Conservation (phyloP, 192 early-diverging fungal species). For the Coemansia asiatica region DNA sequence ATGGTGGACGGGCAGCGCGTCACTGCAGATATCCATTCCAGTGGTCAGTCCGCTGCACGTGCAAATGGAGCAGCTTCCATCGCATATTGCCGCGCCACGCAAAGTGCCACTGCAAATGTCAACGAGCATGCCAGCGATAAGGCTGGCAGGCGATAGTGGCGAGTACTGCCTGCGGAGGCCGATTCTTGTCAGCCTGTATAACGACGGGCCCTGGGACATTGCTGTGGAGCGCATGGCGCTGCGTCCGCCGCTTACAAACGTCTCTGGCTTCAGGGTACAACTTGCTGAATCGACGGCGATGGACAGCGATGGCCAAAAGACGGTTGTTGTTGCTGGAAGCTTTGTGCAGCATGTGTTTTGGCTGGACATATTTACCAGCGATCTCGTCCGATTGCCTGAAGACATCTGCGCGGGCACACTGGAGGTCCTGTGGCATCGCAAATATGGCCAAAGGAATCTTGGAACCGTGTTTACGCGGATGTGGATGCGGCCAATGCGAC, state of each 20-base stretch:
- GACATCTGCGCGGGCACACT: slow-evolving; percentile 23
- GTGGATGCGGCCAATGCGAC: slow-evolving; percentile 32
- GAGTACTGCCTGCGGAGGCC: slow-evolving; percentile 44
- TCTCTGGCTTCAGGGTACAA: slow-evolving; percentile 6
- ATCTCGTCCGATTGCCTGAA: slow-evolving; percentile 30
- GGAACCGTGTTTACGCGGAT: slow-evolving; percentile 10
- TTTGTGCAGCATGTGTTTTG: slow-evolving; percentile 31
- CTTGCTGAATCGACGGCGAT: slow-evolving; percentile 17
- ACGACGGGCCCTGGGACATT: slow-evolving; percentile 33
- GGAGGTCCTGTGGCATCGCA: slow-evolving; percentile 35
- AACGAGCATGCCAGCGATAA: slow-evolving; percentile 8
- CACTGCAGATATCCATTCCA: slow-evolving; percentile 20
- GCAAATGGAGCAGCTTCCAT: slow-evolving; percentile 5
- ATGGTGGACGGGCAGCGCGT: not conserved
- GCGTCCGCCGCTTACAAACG: slow-evolving; percentile 17
- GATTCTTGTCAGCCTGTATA: slow-evolving; percentile 23
- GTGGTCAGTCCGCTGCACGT: slow-evolving; percentile 29
- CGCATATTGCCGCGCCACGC: slow-evolving; percentile 20
- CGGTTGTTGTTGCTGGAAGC: slow-evolving; percentile 5
- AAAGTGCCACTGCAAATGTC: not conserved
- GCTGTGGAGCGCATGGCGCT: slow-evolving; percentile 12
- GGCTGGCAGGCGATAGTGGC: slow-evolving; percentile 1
- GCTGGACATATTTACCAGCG: slow-evolving; percentile 30
- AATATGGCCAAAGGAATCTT: not conserved
- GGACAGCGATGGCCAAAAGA: not conserved